Evolutionary conservation across 352 stramenopile species (phyloP), one percentile per base, ranked within the genome.

Genomic region (Phytophthora cryptogea): DNA sequence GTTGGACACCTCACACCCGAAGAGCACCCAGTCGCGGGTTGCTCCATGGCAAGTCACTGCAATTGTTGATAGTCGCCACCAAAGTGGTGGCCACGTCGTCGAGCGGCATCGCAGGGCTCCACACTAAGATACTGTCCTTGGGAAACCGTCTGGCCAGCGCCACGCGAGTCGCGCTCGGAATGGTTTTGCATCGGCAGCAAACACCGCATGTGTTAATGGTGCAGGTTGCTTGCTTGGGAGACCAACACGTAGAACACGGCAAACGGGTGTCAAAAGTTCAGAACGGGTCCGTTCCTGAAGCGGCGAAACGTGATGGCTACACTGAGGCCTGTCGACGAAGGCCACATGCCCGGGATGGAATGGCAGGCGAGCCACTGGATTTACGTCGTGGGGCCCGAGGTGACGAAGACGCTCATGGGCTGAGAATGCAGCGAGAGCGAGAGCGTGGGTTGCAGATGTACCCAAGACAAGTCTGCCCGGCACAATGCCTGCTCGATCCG

Each of bases 1-100:
- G 53, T 45, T 53, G 20, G 53, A 53, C 33, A 45, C 32, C 32
- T 37, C 46, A 40, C 47, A 42, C 13, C 43, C 14, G 53, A 5
- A 10, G 14, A 42, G 16, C 40, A 42, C 16, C 44, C 44, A 52
- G 28, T 39, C n/a, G 44, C 30, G 39, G 5, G 26, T 39, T 42
- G 32, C 53, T 54, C 53, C 32, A 54, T 54, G 23, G 42, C 26
- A 26, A n/a, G 33, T 39, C 33, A n/a, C 33, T 16, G 33, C 10
- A 39, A 10, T n/a, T 16, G 33, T 8, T 39, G 43, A 8, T 41
- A 36, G 9, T 28, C 37, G 31, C 10, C 3, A 37, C 17, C 4
- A n/a, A 36, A 8, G 43, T 32, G 49, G 43, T 17, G 20, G 36
- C 14, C 32, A 11, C 2, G n/a, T 50, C 13, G 37, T 9, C 16